Evolutionary conservation across 805 yeast genomes (phyloP), one percentile per base, ranked within the genome.

Genomic region (Danielia reshetovae): DNA sequence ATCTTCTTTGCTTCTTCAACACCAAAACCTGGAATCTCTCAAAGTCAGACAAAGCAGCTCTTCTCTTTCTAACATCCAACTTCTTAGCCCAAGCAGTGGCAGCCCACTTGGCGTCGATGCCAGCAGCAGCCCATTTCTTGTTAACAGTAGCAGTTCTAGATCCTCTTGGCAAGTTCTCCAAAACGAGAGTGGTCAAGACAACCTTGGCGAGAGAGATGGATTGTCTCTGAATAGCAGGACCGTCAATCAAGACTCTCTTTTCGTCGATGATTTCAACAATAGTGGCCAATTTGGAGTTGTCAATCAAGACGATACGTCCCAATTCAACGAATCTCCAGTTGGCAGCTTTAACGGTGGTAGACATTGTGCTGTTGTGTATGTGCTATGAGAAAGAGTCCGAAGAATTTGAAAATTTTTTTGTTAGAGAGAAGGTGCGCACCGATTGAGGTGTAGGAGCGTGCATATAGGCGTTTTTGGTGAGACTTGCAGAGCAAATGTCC

Each of bases 281-380:
- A 68, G 95, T 76, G 62, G 97, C 99, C 67, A 93, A 81, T 74
- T 87, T 85, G 72, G 82, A 77, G 82, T 79, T 78, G 68, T 65
- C 54, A 68, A 90, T 68, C 66, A 90, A 83, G 70, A 89, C 96
- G 68, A 93, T 85, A 79, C 99, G 96, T 72, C 98, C 98, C 68
- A 89, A 85, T 81, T 90, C 96, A 71, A 93, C 98, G 67, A 79
- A 81, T 85, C 96, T 87, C 97, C 97, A 93, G 90, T 85, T 85
- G 71, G 95, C 77, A 70, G 95, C 85, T 78, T 86, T 84, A 72
- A 93, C 93, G 68, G 84, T 72, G 67, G 87, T 40, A 44, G 50
- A 46, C 50, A 46, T 46, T 36, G 35, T 43, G 47, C 42, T 43
- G 34, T 35, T 37, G 37, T 23, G 40, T 38, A 29, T 29, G 27